Base-by-base conservation (phyloP, 176 grass and related monocot genomes). In the Avena eriantha region DNA sequence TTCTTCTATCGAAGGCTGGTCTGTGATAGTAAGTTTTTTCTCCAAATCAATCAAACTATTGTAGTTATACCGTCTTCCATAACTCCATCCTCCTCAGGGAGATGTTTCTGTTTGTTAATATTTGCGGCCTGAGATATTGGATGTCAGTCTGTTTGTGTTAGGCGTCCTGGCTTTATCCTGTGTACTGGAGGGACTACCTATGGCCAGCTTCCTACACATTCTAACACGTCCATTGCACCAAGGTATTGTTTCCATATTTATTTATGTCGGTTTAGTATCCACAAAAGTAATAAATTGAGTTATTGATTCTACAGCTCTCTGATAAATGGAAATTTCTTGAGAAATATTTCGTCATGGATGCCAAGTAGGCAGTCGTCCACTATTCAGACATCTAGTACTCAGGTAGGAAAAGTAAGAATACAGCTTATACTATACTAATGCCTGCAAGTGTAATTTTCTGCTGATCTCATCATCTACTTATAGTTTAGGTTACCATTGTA, bases 271-370 rank as follows among this genome's bases (percentile, higher is more conserved):
- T 87, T 10, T 83, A 16, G 72, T 85, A 47, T 79, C 63, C 67
- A 72, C 60, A 75, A 15, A 51, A 80, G 19, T 79, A 76, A 43
- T 82, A 45, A 79, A 35, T 65, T n/a, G 49, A 76, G 66, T 53
- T 57, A 10, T 24, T 45, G 47, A 65, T 88, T 72, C 83, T 57
- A 31, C 85, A 98, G 90, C 35, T 69, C 93, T 87, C 82, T 96
- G 58, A 89, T 90, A 53, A 86, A 90, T 83, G 90, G 80, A 86
- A 98, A 95, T 83, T 77, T 98, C 74, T 91, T 93, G 79, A 96
- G 96, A 86, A 96, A 91, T 59, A 73, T 98, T 84, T 91, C 96
- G 73, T 96, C 96, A 80, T 98, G 96, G 96, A 92, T 98, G 57
- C 96, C 88, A 73, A 91, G 56, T 65, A 96, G 87, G 71, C 84